A percentile compares a stretch with the other conserved stretches of the same genome.
Evolutionary conservation across 352 stramenopile genomes (phyloP).

Genomic region (Phytophthora constricta): DNA sequence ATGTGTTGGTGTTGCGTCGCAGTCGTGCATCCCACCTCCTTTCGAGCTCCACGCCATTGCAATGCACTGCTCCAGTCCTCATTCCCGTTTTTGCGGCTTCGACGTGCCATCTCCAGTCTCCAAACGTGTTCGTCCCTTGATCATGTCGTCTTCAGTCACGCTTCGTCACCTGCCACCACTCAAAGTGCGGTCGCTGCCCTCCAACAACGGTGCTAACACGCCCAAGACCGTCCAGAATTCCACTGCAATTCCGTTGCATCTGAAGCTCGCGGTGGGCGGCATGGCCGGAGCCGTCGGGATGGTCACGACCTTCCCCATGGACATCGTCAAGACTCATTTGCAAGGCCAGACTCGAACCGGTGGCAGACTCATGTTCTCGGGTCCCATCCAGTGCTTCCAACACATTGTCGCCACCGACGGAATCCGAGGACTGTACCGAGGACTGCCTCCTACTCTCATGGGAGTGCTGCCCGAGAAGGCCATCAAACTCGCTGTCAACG

Average conservation of each 20-base stretch:
- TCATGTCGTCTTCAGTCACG: constrained; percentile 24
- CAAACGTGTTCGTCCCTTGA: background rate
- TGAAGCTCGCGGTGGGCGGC: constrained; percentile 86
- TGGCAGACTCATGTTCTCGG: constrained; percentile 53
- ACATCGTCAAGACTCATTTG: constrained; percentile 94
- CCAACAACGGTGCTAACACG: constrained; percentile 12
- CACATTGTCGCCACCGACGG: constrained; percentile 79
- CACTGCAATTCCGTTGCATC: constrained; percentile 71
- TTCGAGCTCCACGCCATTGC: background rate
- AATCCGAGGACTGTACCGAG: constrained; percentile 74
- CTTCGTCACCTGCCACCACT: constrained; percentile 29
- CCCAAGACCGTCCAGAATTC: constrained; percentile 17
- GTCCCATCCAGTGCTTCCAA: constrained; percentile 71
- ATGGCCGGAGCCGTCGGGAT: constrained; percentile 88
- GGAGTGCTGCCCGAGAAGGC: constrained; percentile 90
- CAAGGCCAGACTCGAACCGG: constrained; percentile 71
- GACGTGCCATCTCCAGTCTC: constrained; percentile 12
- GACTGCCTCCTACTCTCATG: constrained; percentile 78
- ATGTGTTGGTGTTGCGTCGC: constrained; percentile 2
- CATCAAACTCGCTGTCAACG: constrained; percentile 93
- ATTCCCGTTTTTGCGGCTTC: constrained; percentile 37
- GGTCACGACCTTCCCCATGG: constrained; percentile 89
- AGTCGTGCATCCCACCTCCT: constrained; percentile 10
- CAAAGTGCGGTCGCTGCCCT: constrained; percentile 22
- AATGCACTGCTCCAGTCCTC: constrained; percentile 2